Evolutionary conservation across 495 filamentous ascomycete genomes (phyloP), one percentile per base, ranked within the genome.

Genomic region (Penicillium parvum): DNA sequence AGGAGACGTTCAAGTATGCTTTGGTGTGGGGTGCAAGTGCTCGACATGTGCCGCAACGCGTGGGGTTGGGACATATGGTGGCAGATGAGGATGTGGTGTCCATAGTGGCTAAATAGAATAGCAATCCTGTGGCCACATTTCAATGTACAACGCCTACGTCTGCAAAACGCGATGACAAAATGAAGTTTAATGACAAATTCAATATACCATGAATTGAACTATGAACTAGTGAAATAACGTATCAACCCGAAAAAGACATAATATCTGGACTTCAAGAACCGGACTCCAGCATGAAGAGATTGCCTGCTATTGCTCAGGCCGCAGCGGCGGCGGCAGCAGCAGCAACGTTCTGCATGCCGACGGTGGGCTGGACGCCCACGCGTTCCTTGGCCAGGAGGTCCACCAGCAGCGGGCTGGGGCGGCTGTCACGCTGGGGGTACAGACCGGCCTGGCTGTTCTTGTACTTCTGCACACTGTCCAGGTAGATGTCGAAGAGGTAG

Each of bases 1-100:
- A 96, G 76, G 94, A 99, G 32, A 95, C 88, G 3, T 99, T 97
- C 72, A 99, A 97, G 71, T 97, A 96, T 70, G 94, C 94, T 1
- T 64, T 97, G 54, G 94, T 99, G 2, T 99, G 94, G 94, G 94
- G 94, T 15, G 88, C 88, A 8, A 96, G 90, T 66, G 92, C 92
- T 15, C 74, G 88, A 52, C 94, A 99, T 76, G 75, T 96, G 10
- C 92, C 94, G 10, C 94, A 99, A 68, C 76, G 94, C 32, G 91
- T 96, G 21, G 94, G 94, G 2, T 64, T 99, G 58, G 72, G 77
- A 7, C 94, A 99, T 77, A 50, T 78, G 28, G 90, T 99, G 43
- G 74, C 84, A 2, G 94, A 99, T 57, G 94, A 96, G 69, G 94
- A 99, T 73, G 94, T 99, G 33, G 89, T 99, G 43, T 90, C 86